These are phyloP conservation scores for Triangularia setosa DNA, from an alignment of 2,329 filamentous ascomycete species.

Conservation along the genomic window DNA sequence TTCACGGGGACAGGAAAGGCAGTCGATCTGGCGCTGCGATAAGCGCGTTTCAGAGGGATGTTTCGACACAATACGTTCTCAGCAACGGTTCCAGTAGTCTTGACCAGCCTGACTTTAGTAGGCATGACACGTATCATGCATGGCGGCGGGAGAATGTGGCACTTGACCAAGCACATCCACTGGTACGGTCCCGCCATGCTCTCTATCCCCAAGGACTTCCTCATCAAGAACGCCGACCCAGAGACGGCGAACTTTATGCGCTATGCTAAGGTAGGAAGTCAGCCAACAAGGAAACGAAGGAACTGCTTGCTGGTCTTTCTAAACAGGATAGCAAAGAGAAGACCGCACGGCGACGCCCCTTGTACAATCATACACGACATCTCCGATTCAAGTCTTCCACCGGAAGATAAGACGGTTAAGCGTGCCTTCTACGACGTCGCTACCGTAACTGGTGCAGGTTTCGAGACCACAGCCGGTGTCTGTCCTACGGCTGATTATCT, in stretches of 20 bases:
- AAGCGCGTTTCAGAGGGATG: constrained; percentile 18
- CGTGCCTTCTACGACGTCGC: constrained; percentile 34
- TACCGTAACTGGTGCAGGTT: constrained; percentile 34
- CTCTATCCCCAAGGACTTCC: constrained; percentile 12
- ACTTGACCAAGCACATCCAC: constrained; percentile 20
- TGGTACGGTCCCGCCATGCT: constrained; percentile 19
- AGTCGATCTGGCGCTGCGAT: constrained; percentile 18
- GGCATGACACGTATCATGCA: constrained; percentile 10
- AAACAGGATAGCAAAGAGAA: constrained; percentile 5
- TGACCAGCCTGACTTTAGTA: constrained; percentile 14
- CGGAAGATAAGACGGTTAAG: constrained; percentile 30
- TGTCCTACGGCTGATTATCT: constrained; percentile 32
- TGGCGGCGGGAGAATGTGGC: constrained; percentile 17
- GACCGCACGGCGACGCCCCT: not conserved
- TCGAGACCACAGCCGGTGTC: constrained; percentile 34
- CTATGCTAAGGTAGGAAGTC: constrained; percentile 4
- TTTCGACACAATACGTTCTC: constrained; percentile 18
- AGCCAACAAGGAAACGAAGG: not conserved
- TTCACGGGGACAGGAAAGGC: not conserved
- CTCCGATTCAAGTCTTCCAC: constrained; percentile 29
- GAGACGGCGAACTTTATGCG: constrained; percentile 7
- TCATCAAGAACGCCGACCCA: constrained; percentile 12
- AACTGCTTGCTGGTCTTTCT: not conserved
- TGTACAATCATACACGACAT: constrained; percentile 34
- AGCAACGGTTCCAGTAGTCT: constrained; percentile 16